These are phyloP conservation scores for Coemansia sp. DNA, from an alignment of 371 early-diverging fungal genomes.

Conservation along the genomic window DNA sequence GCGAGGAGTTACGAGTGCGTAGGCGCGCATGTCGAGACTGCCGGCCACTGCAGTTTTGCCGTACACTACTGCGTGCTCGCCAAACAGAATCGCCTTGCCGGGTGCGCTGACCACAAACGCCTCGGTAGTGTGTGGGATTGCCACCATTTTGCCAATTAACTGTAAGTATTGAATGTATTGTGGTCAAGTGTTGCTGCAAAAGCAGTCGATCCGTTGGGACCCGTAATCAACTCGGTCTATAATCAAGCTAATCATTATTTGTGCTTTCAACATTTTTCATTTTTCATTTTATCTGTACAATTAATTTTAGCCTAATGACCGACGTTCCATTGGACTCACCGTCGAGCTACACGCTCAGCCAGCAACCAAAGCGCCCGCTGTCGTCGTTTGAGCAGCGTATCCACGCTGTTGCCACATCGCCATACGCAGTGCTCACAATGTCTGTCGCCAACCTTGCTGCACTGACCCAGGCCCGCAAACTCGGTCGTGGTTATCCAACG, in stretches of 20 bases:
- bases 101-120: constrained; percentile 74
- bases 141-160: background rate
- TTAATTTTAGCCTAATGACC: background rate
- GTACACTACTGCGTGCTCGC: constrained; percentile 97
- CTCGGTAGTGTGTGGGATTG: background rate
- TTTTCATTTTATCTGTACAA: background rate
- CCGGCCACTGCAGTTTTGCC: constrained; percentile 82
- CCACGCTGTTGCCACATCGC: background rate
- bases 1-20: constrained; percentile 57
- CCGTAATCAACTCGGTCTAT: background rate
- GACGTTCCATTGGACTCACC: constrained; percentile 18
- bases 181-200: background rate
- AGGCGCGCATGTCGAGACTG: constrained; percentile 67
- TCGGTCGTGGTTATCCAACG: constrained; percentile 31
- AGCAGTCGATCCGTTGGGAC: background rate
- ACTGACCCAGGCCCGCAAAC: constrained; percentile 11
- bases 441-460: constrained; percentile 15
- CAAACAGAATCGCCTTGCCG: constrained; percentile 95
- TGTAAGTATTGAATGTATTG: background rate
- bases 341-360: constrained; percentile 38
- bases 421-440: constrained; percentile 29
- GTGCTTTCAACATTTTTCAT: background rate
- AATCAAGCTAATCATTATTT: background rate
- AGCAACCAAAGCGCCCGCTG: background rate
- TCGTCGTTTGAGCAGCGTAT: background rate